Conservation (phyloP, 179 eudicot genomes). For the Patellifolia procumbens region DNA sequence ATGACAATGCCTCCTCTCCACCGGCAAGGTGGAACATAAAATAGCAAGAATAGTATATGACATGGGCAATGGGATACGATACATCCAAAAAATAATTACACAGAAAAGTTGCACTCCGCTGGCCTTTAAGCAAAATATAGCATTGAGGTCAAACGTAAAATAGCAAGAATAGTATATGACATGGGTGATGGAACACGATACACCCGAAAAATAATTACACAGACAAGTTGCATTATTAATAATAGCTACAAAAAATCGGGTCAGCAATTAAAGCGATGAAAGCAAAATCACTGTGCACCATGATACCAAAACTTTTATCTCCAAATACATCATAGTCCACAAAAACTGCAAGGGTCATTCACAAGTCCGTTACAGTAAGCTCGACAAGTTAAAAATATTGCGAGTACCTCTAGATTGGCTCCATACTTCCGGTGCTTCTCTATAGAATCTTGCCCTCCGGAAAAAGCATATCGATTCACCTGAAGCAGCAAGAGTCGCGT, state of each 20-base stretch:
- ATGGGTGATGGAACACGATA: neutral
- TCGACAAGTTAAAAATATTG: slow-evolving; percentile 6
- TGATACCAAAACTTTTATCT: slow-evolving; percentile 3
- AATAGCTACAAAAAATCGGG: slow-evolving; percentile 4
- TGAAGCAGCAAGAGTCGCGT: slow-evolving; percentile 29
- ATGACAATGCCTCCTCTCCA: neutral
- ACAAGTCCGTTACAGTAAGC: slow-evolving; percentile 9
- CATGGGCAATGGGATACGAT: too few relatives aligned
- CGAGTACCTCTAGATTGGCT: slow-evolving; percentile 86
- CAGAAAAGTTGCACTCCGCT: too few relatives aligned
- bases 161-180: neutral
- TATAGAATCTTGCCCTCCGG: slow-evolving; percentile 95
- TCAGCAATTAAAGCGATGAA: neutral
- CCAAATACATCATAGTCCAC: neutral
- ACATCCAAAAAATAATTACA: too few relatives aligned
- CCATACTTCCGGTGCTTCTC: slow-evolving; percentile 85
- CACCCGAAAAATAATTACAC: neutral
- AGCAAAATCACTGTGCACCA: neutral
- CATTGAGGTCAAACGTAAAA: neutral
- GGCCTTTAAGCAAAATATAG: neutral
- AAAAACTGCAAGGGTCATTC: neutral
- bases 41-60: too few relatives aligned
- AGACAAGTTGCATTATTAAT: neutral
- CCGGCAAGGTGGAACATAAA: too few relatives aligned
- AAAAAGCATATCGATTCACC: slow-evolving; percentile 92